Percentiles rank a stretch among this genome's conserved stretches.
These are phyloP conservation scores for Trametes polyzona DNA, from an alignment of 1,284 basidiomycete species.

Conservation along the genomic window DNA sequence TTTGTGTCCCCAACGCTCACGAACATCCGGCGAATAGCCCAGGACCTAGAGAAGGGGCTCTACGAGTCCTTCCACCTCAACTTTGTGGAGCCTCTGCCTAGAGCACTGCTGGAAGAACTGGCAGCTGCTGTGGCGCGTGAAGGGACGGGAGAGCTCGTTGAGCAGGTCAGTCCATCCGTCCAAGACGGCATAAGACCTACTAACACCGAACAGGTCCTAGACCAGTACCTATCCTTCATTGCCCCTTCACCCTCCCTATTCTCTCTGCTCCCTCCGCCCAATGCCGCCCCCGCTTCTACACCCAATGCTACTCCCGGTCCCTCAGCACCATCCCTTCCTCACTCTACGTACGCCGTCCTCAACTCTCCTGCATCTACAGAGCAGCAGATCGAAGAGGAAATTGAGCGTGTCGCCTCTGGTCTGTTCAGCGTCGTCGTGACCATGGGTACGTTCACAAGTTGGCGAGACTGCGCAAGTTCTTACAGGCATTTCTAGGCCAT, in stretches of 20 bases:
- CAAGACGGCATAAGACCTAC: no score
- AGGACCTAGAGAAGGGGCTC: constrained; percentile 84
- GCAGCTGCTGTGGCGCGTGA: constrained; percentile 87
- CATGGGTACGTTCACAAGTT: constrained; percentile 58
- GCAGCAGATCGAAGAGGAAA: constrained; percentile 91
- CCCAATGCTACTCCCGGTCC: constrained; percentile 39
- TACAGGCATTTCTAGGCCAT: constrained; percentile 57
- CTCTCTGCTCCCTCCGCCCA: constrained; percentile 73
- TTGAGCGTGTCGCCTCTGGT: constrained; percentile 90
- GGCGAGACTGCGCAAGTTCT: neutral
- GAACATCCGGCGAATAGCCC: constrained; percentile 89
- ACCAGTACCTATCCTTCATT: constrained; percentile 98
- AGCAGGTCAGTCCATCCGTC: constrained; percentile 72
- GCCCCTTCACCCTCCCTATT: constrained; percentile 95
- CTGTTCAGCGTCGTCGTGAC: constrained; percentile 95
- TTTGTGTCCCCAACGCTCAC: constrained; percentile 91
- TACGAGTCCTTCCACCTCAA: constrained; percentile 96
- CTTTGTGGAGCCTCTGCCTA: constrained; percentile 90
- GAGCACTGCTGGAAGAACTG: constrained; percentile 91
- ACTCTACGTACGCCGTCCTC: constrained; percentile 78
- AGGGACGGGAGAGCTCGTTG: constrained; percentile 82
- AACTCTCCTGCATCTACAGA: constrained; percentile 94
- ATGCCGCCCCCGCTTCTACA: constrained; percentile 37
- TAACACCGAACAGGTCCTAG: constrained; percentile 68
- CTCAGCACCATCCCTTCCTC: constrained; percentile 36